These are phyloP conservation scores for Wickerhamiella brachini DNA, from an alignment of 805 yeast species.

Conservation along the genomic window DNA sequence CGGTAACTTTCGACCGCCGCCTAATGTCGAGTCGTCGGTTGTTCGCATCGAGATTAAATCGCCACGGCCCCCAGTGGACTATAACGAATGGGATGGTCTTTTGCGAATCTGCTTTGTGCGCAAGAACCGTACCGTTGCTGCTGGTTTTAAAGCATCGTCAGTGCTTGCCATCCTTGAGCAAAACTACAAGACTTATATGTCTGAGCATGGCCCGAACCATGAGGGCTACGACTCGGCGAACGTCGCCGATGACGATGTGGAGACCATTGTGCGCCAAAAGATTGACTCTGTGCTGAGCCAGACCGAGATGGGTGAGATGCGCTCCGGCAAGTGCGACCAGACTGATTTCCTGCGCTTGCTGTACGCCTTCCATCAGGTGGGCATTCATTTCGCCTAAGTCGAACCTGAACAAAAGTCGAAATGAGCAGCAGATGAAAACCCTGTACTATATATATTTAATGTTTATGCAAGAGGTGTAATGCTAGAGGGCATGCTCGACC, in stretches of 20 bases:
- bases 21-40: slow-evolving; percentile 94
- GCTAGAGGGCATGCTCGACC: not conserved
- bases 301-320: slow-evolving; percentile 69
- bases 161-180: slow-evolving; percentile 71
- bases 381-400: slow-evolving; percentile 77
- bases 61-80: slow-evolving; percentile 91
- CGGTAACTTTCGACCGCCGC: slow-evolving; percentile 95
- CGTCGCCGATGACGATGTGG: slow-evolving; percentile 24
- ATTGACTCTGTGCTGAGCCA: slow-evolving; percentile 61
- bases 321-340: slow-evolving; percentile 92
- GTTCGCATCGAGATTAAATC: slow-evolving; percentile 82
- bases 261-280: slow-evolving; percentile 47
- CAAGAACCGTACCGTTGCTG: slow-evolving; percentile 82
- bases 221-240: slow-evolving; percentile 30
- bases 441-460: not conserved
- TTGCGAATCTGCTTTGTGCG: slow-evolving; percentile 83
- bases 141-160: slow-evolving; percentile 77
- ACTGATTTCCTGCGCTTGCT: slow-evolving; percentile 72
- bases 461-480: not conserved
- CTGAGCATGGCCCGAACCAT: slow-evolving; percentile 34
- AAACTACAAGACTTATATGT: slow-evolving; percentile 70
- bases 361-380: slow-evolving; percentile 92
- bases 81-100: slow-evolving; percentile 93
- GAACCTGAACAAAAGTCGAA: not conserved
- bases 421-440: not conserved